phyloP scores from a whole-genome alignment of 495 filamentous ascomycete species.

The Pyrenopolyporus hunteri region DNA sequence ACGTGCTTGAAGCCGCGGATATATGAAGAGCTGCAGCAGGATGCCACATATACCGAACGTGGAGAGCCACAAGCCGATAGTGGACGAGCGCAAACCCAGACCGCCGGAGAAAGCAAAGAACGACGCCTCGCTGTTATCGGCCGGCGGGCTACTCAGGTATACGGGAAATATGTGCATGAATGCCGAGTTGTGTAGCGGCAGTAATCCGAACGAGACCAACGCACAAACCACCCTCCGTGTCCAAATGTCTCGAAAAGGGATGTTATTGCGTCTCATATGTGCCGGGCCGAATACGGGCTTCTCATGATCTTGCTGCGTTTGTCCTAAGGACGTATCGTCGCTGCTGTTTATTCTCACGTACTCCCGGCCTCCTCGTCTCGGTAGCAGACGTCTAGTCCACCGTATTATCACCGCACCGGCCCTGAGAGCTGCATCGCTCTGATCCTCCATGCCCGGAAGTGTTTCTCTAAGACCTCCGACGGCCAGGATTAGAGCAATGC shows the following conservation, averaged over 20 bases:
- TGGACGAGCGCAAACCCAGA: slow-evolving; percentile 68
- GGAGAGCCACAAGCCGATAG: slow-evolving; percentile 72
- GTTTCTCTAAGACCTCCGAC: slow-evolving; percentile 33
- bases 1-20: slow-evolving; percentile 63
- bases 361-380: neutral
- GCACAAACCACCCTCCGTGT: slow-evolving; percentile 67
- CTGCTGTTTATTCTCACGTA: slow-evolving; percentile 29
- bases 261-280: slow-evolving; percentile 40
- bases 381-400: slow-evolving; percentile 42
- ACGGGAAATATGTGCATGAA: slow-evolving; percentile 78
- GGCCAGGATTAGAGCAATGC: slow-evolving; percentile 34
- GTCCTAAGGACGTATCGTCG: slow-evolving; percentile 29
- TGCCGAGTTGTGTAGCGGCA: slow-evolving; percentile 75
- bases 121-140: slow-evolving; percentile 52
- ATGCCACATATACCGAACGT: slow-evolving; percentile 74
- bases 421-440: slow-evolving; percentile 40
- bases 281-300: slow-evolving; percentile 29
- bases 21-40: slow-evolving; percentile 71
- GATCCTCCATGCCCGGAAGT: slow-evolving; percentile 40
- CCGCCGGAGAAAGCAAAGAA: slow-evolving; percentile 75
- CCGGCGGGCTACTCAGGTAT: slow-evolving; percentile 70
- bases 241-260: slow-evolving; percentile 65
- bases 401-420: slow-evolving; percentile 13
- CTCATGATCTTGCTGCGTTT: slow-evolving; percentile 38
- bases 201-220: slow-evolving; percentile 66